Base-by-base conservation (phyloP, 371 early-diverging fungal genomes). In the Mortierella sp. region DNA sequence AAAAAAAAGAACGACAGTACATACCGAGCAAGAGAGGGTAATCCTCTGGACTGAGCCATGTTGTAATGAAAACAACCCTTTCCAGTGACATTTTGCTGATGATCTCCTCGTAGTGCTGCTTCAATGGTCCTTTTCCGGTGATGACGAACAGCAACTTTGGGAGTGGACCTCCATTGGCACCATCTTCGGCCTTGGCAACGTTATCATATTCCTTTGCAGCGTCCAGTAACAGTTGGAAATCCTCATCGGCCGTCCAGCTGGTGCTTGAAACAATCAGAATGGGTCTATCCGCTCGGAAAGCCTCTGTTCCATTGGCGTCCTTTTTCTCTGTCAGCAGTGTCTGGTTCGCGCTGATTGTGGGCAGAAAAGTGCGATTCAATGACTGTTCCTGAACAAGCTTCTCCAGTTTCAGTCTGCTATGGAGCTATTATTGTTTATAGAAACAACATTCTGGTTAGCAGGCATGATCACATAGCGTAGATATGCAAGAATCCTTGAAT, bases 161-260 rank as follows among this genome's bases (percentile, higher is more conserved):
- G 60, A 85, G 82, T 19, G 13, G 7, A 13, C 45, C 39, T 58
- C 10, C 47, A 25, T 53, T 63, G 37, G 37, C 65, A 22, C 46
- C 77, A 57, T 59, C 63, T 40, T 73, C 81, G 28, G 43, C 29
- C 12, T 57, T 65, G 39, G 61, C 60, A 12, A 47, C 22, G 27
- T 85, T 81, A 56, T 92, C 89, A 72, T 94, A 94, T 39, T 77
- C 56, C 46, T 81, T 77, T 13, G 93, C 76, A 0, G 96, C 95
- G 1, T 88, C 82, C 28, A 96, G 77, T 53, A 98, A 76, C 5
- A 96, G 62, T 14, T 83, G 82, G 76, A 98, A 95, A 71, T 97
- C 97, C 67, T 98, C 98, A 78, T 97, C 98, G 37, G 91, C 91
- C 0, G 98, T 98, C 96, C 97, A 98, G 64, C 92, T 91, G n/a